These are phyloP conservation scores for Populus nigra DNA, from an alignment of 345 rosid species.

Conservation along the genomic window DNA sequence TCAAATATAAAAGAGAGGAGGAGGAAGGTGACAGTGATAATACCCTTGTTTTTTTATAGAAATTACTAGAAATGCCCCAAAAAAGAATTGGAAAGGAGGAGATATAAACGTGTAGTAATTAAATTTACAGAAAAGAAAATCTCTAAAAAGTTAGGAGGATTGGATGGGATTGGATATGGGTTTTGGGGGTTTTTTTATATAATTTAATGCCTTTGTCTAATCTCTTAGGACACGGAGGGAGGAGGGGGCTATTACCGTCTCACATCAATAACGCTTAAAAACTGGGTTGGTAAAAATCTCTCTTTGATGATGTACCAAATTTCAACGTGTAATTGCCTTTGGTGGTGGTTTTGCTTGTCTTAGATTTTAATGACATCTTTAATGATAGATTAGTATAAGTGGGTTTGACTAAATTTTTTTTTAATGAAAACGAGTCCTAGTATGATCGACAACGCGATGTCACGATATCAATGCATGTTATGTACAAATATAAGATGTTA, in stretches of 20 bases:
- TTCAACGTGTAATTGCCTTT: background rate
- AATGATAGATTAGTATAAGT: too few species aligned
- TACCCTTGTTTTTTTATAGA: background rate
- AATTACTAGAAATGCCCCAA: slow-evolving; percentile 6
- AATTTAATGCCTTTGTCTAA: background rate
- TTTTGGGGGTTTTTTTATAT: background rate
- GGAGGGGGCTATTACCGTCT: background rate
- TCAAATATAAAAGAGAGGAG: background rate
- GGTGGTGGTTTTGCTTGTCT: background rate
- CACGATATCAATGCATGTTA: too few species aligned
- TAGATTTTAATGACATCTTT: background rate
- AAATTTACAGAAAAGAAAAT: background rate
- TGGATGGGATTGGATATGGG: background rate
- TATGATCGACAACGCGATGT: too few species aligned
- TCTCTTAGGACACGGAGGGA: background rate
- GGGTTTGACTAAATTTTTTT: too few species aligned
- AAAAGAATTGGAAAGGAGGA: background rate
- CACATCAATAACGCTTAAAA: background rate
- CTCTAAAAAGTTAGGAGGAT: background rate
- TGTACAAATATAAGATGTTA: too few species aligned
- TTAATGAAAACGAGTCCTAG: too few species aligned
- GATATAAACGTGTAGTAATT: background rate
- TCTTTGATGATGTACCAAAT: too few species aligned
- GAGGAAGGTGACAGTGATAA: background rate
- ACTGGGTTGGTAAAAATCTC: background rate